Evolutionary conservation across 1,284 basidiomycete genomes (phyloP).

Genomic region (Moesziomyces parantarcticus): DNA sequence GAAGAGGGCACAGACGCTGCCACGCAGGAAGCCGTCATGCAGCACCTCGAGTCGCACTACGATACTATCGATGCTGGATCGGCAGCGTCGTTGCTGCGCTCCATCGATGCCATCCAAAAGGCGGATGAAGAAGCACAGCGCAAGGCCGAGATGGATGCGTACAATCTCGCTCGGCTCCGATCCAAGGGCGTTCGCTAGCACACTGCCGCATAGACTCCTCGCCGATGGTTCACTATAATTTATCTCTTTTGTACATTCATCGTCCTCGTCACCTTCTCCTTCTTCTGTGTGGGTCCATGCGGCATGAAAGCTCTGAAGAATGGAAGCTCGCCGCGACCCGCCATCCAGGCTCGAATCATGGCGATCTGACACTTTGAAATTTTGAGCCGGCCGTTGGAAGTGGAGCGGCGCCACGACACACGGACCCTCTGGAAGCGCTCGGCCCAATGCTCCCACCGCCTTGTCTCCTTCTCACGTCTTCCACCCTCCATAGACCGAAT

Average conservation of each 20-base stretch:
- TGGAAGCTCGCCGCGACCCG: too few relatives aligned
- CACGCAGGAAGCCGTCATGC: slow-evolving; percentile 16
- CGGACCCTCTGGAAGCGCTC: background rate
- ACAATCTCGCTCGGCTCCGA: slow-evolving; percentile 25
- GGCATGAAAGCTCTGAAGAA: too few relatives aligned
- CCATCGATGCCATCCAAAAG: slow-evolving; percentile 9
- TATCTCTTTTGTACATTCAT: background rate
- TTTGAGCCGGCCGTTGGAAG: background rate
- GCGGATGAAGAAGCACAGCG: slow-evolving; percentile 13
- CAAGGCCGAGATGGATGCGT: slow-evolving; percentile 5
- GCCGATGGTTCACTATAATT: too few relatives aligned
- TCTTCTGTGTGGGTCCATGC: too few relatives aligned
- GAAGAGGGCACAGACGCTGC: slow-evolving; percentile 11
- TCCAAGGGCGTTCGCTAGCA: slow-evolving; percentile 30
- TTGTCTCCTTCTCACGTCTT: background rate
- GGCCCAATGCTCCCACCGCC: background rate
- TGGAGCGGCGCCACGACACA: background rate
- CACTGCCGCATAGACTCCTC: background rate
- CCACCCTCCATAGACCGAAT: background rate
- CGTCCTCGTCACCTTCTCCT: background rate
- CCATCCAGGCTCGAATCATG: too few relatives aligned
- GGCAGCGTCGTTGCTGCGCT: slow-evolving; percentile 12
- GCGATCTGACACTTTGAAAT: background rate
- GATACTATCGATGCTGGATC: slow-evolving; percentile 4
- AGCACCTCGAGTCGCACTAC: slow-evolving; percentile 19